Evolutionary conservation across 2,329 filamentous ascomycete genomes (phyloP).

Genomic region (Diaporthe humulicola): DNA sequence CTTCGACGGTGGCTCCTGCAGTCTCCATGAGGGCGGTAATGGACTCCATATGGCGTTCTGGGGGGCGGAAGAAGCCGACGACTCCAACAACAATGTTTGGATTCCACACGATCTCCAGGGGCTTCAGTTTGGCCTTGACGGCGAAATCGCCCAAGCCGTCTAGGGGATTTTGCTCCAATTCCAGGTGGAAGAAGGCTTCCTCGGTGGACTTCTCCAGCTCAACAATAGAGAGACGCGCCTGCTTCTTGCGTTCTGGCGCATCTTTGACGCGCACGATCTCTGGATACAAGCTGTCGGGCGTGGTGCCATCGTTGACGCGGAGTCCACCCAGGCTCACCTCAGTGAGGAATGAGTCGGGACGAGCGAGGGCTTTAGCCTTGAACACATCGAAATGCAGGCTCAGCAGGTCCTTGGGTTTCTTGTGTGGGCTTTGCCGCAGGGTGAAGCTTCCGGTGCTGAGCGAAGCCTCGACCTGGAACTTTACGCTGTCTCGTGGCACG

Average conservation of each 20-base stretch:
- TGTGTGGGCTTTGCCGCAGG: constrained; percentile 85
- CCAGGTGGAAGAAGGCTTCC: constrained; percentile 91
- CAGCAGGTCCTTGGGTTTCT: constrained; percentile 83
- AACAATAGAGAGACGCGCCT: constrained; percentile 64
- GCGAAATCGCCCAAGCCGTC: constrained; percentile 93
- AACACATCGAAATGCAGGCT: constrained; percentile 96
- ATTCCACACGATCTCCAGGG: constrained; percentile 97
- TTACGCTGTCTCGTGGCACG: constrained; percentile 89
- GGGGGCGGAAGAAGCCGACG: constrained; percentile 95
- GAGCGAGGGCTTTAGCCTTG: constrained; percentile 87
- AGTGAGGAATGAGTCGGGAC: constrained; percentile 90
- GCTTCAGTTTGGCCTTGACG: constrained; percentile 90
- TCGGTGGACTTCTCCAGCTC: constrained; percentile 62
- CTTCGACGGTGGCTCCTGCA: constrained; percentile 95
- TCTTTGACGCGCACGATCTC: constrained; percentile 98
- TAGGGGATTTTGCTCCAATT: constrained; percentile 94
- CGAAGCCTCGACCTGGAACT: constrained; percentile 91
- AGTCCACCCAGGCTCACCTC: constrained; percentile 93
- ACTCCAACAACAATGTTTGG: constrained; percentile 92
- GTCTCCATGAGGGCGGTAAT: constrained; percentile 96
- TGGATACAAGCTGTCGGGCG: constrained; percentile 88
- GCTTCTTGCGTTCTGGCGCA: constrained; percentile 67
- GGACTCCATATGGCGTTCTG: constrained; percentile 97
- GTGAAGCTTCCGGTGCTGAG: constrained; percentile 98
- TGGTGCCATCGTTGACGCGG: constrained; percentile 95